Base-by-base conservation (phyloP, 345 rosid genomes). In the Gynandropsis gynandra region DNA sequence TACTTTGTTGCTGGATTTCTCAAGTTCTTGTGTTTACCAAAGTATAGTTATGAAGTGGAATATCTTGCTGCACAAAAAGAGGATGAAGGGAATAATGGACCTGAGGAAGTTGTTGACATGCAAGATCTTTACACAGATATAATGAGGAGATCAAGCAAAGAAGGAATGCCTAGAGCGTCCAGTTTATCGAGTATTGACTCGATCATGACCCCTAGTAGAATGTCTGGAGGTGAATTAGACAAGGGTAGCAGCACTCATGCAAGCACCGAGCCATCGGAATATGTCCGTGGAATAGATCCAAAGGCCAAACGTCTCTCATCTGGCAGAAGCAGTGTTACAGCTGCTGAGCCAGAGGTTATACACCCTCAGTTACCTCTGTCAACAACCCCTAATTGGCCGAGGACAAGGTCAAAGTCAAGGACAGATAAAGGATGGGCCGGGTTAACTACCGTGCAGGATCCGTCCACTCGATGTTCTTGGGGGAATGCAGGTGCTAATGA, bases 171-270 rank as follows among this genome's bases (percentile, higher is more conserved):
- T 16, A 82, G 94, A 71, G 98, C 97, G 42, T 87, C 98, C 31
- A 92, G 98, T 77, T 73, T 87, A 67, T 82, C 97, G 35, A 92
- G 97, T 69, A 87, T 92, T 14, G 97, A 92, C 76, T 92, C 95
- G 7, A 81, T 85, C 72, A 85, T 85, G 89, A 81, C 89, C 42
- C 95, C 90, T 14, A 78, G 85, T 24, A 24, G 29, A 24, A 24
- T 24, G 29, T 24, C 29, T 29, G 94, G 73, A 40, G 95, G 89
- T 27, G 97, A 87, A 47, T 52, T 83, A 42, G 98, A 83, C 64
- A 79, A 76, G 9, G 64, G 77, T 68, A 67, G 82, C 70, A 81
- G 81, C 68, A 75, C 82, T 63, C 92, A 77, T 60, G 95, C 96
- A 44, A 76, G 84, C 73, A 68, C 85, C 0, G 97, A 92, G 60